Evolutionary conservation across 2,329 filamentous ascomycete species (phyloP), one percentile per base, ranked within the genome.

Genomic region (Aspergillus persii): DNA sequence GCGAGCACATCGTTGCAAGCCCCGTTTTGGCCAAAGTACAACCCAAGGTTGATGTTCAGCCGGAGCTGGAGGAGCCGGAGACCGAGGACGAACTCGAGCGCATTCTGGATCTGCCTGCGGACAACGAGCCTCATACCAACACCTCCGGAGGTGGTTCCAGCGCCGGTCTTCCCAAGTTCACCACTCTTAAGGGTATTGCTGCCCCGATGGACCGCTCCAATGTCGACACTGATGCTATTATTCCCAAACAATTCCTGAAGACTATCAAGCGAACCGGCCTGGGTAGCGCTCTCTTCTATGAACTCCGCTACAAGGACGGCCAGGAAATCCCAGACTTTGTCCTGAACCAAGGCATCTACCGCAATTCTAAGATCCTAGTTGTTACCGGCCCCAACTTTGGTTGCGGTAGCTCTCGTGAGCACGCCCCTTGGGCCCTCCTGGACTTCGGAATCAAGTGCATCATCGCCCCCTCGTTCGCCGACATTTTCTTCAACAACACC

Each of bases 401-500:
- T 63, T 99, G 95, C 70, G 95, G 95, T 66, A 90, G 86, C 69
- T 94, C 89, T 31, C 88, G 95, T 73, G 95, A 98, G 79, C 95
- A 98, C 80, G 95, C 95, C 2, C 95, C 95, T 1, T 98, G 95
- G 95, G 94, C 95, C 5, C 85, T 98, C 27, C 87, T 96, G 58
- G 95, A 98, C 79, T 98, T 98, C 69, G 95, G 95, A 67, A 96
- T 99, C 80, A 91, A 89, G 74, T 94, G 89, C 75, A 84, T 98
- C 70, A 96, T 98, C 68, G 95, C 94, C 1, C 91, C 92, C 1
- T 93, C 90, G 1, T 91, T 86, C 67, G 90, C 89, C 59, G 92
- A 96, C 72, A 99, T 99, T 77, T 97, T 97, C 86, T 96, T 94
- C 86, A 97, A 96, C 86, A 99, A 99, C 83, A 95, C 90, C n/a